Evolutionary conservation across 2,329 filamentous ascomycete species (phyloP).

Genomic region (Clonostachys chloroleuca): DNA sequence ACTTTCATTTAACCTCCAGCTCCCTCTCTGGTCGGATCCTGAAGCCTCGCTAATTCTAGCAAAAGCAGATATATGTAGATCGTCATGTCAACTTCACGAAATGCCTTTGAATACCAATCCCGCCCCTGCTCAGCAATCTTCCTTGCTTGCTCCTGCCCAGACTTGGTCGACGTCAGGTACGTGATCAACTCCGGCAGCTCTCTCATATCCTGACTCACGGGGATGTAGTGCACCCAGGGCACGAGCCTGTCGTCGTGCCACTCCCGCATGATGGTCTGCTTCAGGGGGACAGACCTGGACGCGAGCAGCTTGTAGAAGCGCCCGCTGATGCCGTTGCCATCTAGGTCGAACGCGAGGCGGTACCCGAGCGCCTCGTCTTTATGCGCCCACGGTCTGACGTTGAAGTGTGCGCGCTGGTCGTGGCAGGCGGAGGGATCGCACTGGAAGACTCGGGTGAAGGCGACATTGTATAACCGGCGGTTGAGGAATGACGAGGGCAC

Average conservation of each 20-base stretch:
- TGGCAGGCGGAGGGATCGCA: slow-evolving; percentile 29
- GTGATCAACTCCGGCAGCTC: slow-evolving; percentile 47
- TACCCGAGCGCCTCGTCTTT: slow-evolving; percentile 28
- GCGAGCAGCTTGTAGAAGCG: slow-evolving; percentile 46
- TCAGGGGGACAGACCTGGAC: slow-evolving; percentile 40
- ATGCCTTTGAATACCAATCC: slow-evolving; percentile 46
- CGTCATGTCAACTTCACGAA: slow-evolving; percentile 52
- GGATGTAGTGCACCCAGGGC: slow-evolving; percentile 54
- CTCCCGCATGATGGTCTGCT: slow-evolving; percentile 47
- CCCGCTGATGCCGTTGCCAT: slow-evolving; percentile 52
- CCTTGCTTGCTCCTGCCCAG: slow-evolving; percentile 41
- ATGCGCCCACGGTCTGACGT: slow-evolving; percentile 19
- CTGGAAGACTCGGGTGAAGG: slow-evolving; percentile 39
- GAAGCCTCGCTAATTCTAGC: too few relatives aligned
- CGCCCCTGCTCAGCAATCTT: slow-evolving; percentile 48
- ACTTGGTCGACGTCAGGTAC: slow-evolving; percentile 35
- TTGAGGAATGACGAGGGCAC: slow-evolving; percentile 24
- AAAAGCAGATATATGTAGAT: too few relatives aligned
- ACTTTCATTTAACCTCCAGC: too few relatives aligned
- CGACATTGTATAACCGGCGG: slow-evolving; percentile 32
- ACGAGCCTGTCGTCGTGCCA: slow-evolving; percentile 54
- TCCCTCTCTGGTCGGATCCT: too few relatives aligned
- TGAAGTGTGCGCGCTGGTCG: slow-evolving; percentile 24
- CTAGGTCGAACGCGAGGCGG: slow-evolving; percentile 43
- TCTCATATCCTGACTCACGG: slow-evolving; percentile 40